Percentiles rank a stretch among this genome's conserved stretches.
Evolutionary conservation across 768 basidiomycete species (phyloP).

Genomic region (Glaciozyma antarctica): DNA sequence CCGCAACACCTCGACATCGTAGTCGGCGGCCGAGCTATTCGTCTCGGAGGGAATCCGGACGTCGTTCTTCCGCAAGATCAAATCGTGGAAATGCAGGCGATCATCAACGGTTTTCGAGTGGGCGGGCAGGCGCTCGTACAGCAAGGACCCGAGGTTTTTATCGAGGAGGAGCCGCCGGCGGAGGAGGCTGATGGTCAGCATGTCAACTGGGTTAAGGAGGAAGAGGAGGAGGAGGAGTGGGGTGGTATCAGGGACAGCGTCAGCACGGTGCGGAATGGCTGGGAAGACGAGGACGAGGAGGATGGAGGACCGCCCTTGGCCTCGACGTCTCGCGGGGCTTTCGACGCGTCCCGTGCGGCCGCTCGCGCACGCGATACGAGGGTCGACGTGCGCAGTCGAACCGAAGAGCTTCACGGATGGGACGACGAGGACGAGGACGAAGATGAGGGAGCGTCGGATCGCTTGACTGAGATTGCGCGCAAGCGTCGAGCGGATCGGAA

Average conservation of each 20-base stretch:
- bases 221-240: not conserved
- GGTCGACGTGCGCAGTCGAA: not conserved
- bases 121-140: not conserved
- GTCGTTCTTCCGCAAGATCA: not conserved
- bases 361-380: not conserved
- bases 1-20: not conserved
- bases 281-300: not conserved
- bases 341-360: not conserved
- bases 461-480: not conserved
- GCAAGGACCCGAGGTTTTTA: not conserved
- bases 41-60: not conserved
- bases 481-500: not conserved
- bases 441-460: not conserved
- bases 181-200: not conserved
- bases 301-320: not conserved
- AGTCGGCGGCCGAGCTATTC: not conserved
- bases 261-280: not conserved
- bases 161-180: not conserved
- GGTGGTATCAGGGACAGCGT: not conserved
- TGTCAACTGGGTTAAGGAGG: too few relatives aligned
- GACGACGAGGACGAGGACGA: not conserved
- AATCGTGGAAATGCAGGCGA: not conserved
- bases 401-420: not conserved
- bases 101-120: not conserved
- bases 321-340: not conserved